Percentiles rank a stretch among this genome's conserved stretches.
Conservation (phyloP, 768 basidiomycete species). For the Rhizopogon sp. region DNA sequence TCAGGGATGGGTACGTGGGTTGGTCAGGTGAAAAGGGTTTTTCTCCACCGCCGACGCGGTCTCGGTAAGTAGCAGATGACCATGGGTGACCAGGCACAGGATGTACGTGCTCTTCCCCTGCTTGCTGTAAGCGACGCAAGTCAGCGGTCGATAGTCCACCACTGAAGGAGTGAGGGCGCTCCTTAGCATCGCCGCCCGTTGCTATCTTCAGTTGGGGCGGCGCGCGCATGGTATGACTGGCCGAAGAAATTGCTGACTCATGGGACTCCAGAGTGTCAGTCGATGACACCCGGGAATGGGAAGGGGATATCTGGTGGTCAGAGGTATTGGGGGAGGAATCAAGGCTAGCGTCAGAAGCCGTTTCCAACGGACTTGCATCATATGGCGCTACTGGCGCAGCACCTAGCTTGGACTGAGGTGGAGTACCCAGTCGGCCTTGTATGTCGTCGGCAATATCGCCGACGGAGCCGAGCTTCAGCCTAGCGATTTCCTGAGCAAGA, state of each 20-base stretch:
- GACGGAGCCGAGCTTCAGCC: constrained; percentile 61
- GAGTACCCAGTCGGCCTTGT: constrained; percentile 52
- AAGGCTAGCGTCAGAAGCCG: constrained; percentile 64
- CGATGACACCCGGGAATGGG: constrained; percentile 82
- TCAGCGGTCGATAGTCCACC: constrained; percentile 73
- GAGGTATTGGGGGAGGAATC: constrained; percentile 69
- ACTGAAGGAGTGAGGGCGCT: constrained; percentile 78
- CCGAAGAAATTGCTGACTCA: constrained; percentile 45
- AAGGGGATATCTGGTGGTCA: constrained; percentile 60
- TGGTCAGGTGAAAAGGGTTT: constrained; percentile 42
- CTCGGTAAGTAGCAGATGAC: constrained; percentile 46
- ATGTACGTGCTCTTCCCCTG: constrained; percentile 41
- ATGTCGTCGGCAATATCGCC: constrained; percentile 47
- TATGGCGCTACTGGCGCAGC: constrained; percentile 47
- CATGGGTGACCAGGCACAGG: constrained; percentile 43
- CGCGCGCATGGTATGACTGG: constrained; percentile 53
- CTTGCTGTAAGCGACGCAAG: constrained; percentile 70
- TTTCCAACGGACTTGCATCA: constrained; percentile 69
- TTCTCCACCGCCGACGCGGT: constrained; percentile 31
- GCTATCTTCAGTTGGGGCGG: constrained; percentile 50
- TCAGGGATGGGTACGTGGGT: constrained; percentile 64
- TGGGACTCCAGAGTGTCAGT: constrained; percentile 67
- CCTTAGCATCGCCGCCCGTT: constrained; percentile 54
- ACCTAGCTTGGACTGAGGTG: constrained; percentile 61
- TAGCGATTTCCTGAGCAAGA: constrained; percentile 67